Conservation (phyloP, 176 grass and related monocot species). For the Triticum monococcum region DNA sequence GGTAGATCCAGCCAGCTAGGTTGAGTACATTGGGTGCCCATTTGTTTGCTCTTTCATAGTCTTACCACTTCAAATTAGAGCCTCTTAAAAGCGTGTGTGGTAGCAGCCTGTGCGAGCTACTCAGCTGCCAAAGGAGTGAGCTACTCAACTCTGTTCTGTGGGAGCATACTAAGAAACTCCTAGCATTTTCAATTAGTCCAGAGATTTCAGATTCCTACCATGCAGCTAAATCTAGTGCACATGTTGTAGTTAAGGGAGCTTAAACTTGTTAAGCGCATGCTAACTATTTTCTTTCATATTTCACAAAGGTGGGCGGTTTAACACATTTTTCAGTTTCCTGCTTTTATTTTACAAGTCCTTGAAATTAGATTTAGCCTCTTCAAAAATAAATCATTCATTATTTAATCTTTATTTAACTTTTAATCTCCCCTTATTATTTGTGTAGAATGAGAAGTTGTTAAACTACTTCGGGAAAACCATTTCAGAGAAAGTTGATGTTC, state of each 20-base stretch:
- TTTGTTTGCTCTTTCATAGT: background rate
- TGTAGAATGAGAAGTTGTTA: background rate
- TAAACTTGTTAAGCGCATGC: background rate
- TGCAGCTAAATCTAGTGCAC: background rate
- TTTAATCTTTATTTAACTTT: background rate
- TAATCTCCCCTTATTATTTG: background rate
- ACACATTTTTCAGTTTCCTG: background rate
- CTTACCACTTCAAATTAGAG: background rate
- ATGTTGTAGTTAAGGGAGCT: background rate
- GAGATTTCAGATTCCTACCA: background rate
- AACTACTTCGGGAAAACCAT: background rate
- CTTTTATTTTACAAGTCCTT: background rate
- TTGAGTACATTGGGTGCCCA: background rate
- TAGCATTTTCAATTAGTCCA: background rate
- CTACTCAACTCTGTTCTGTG: background rate
- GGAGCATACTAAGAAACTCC: background rate
- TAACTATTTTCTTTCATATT: background rate
- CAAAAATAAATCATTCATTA: background rate
- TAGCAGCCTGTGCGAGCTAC: background rate
- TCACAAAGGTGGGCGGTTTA: background rate
- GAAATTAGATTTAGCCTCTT: background rate
- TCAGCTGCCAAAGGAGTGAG: background rate
- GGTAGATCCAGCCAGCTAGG: background rate
- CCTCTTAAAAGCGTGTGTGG: background rate
- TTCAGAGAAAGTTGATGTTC: background rate